Conservation (phyloP, 208 protist genomes). For the Trypanosoma boissoni region DNA sequence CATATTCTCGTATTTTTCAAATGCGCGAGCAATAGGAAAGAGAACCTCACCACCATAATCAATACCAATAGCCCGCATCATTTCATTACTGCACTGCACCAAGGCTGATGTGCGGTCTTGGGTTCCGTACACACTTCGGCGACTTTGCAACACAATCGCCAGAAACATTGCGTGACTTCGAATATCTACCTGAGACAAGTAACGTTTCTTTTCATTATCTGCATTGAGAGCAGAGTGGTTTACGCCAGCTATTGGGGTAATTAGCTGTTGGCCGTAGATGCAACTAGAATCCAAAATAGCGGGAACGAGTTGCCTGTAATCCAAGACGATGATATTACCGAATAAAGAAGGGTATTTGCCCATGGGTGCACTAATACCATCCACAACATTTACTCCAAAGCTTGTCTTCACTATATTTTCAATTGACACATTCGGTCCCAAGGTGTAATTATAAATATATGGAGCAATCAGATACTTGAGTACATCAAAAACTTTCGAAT, state of each 20-base stretch:
- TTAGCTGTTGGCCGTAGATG: conserved; percentile 20
- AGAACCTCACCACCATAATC: conserved; percentile 43
- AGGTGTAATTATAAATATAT: no score
- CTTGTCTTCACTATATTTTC: conserved; percentile 15
- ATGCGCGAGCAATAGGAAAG: conserved; percentile 48
- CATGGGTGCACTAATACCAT: conserved; percentile 47
- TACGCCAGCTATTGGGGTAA: conserved; percentile 14
- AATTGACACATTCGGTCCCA: not conserved
- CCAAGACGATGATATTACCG: conserved; percentile 92
- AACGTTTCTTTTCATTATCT: conserved; percentile 25
- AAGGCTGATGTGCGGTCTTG: conserved; percentile 39
- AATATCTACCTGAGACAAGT: conserved; percentile 31
- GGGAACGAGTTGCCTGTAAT: conserved; percentile 44
- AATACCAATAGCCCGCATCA: conserved; percentile 50
- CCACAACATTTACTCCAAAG: conserved; percentile 54
- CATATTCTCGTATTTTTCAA: conserved; percentile 74
- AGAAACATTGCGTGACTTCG: conserved; percentile 65
- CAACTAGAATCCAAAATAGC: conserved; percentile 36
- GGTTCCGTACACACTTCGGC: conserved; percentile 75
- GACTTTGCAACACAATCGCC: conserved; percentile 56
- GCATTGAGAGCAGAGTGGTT: conserved; percentile 30
- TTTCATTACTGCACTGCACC: conserved; percentile 44
- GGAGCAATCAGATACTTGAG: no score
- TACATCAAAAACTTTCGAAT: conserved; percentile 34
- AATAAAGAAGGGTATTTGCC: conserved; percentile 92